phyloP scores from a whole-genome alignment of 202 grass and related monocot genomes.

The Schoenoplectus tabernaemontani region DNA sequence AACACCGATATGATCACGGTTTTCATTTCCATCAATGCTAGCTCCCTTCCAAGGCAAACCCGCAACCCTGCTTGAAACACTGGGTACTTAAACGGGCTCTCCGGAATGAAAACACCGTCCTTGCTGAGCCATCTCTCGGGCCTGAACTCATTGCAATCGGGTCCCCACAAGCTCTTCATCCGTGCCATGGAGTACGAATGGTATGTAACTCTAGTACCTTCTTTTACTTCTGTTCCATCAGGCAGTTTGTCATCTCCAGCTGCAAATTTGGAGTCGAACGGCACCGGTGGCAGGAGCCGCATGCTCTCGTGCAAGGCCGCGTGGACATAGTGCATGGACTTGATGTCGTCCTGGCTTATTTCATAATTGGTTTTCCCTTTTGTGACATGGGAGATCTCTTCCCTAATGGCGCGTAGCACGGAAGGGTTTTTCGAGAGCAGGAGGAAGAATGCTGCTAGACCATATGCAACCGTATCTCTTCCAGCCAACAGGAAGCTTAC shows the following conservation, averaged over 20 bases:
- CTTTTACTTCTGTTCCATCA: conserved; percentile 36
- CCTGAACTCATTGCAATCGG: conserved; percentile 39
- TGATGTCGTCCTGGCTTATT: conserved; percentile 39
- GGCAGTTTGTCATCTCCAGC: conserved; percentile 36
- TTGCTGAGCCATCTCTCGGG: conserved; percentile 58
- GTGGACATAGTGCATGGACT: conserved; percentile 34
- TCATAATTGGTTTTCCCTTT: conserved; percentile 32
- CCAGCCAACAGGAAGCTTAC: conserved; percentile 48
- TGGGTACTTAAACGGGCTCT: conserved; percentile 62
- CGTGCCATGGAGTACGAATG: conserved; percentile 62
- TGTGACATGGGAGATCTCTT: conserved; percentile 26
- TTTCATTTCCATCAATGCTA: conserved; percentile 82
- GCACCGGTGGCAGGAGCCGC: conserved; percentile 54
- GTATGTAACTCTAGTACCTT: conserved; percentile 42
- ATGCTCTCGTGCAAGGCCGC: conserved; percentile 21
- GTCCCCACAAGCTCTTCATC: conserved; percentile 58
- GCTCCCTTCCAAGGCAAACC: conserved; percentile 85
- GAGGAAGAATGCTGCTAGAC: conserved; percentile 35
- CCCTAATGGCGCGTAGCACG: conserved; percentile 15
- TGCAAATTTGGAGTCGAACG: conserved; percentile 64
- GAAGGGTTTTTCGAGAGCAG: conserved; percentile 29
- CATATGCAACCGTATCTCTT: conserved; percentile 38
- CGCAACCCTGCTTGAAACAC: conserved; percentile 78
- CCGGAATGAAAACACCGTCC: conserved; percentile 30
- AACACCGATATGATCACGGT: conserved; percentile 50